Evolutionary conservation across 2,329 filamentous ascomycete species (phyloP).

Genomic region (Monosporascus sp.): DNA sequence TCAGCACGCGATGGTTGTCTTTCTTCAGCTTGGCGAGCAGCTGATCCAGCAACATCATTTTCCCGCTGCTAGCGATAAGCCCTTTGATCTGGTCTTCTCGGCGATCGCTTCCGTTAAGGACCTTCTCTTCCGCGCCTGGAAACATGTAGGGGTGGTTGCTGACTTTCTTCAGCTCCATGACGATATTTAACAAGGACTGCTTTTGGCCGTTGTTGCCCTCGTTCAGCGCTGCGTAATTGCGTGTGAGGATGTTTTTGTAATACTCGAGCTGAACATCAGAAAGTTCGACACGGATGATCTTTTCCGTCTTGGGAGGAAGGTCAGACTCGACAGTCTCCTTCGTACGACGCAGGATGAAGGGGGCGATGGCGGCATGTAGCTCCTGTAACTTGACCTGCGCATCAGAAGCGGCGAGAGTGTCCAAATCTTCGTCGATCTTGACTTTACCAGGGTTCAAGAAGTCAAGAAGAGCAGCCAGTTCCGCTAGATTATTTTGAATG

Average conservation of each 20-base stretch:
- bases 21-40: slow-evolving; percentile 90
- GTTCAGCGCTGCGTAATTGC: slow-evolving; percentile 92
- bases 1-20: slow-evolving; percentile 91
- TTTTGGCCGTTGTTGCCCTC: slow-evolving; percentile 88
- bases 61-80: slow-evolving; percentile 93
- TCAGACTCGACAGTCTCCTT: slow-evolving; percentile 98
- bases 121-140: slow-evolving; percentile 83
- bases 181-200: slow-evolving; percentile 92
- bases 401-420: slow-evolving; percentile 68
- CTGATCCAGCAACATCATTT: slow-evolving; percentile 98
- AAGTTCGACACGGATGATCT: slow-evolving; percentile 96
- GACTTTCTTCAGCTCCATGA: slow-evolving; percentile 99
- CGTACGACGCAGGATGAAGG: slow-evolving; percentile 90
- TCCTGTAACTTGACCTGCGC: slow-evolving; percentile 84
- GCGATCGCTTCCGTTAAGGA: slow-evolving; percentile 71
- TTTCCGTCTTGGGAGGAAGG: slow-evolving; percentile 93
- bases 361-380: slow-evolving; percentile 80
- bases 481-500: slow-evolving; percentile 93
- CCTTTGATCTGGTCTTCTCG: slow-evolving; percentile 89
- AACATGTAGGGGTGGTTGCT: slow-evolving; percentile 99
- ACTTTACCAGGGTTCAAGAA: slow-evolving; percentile 96
- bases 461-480: slow-evolving; percentile 87
- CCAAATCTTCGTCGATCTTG: slow-evolving; percentile 85
- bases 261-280: slow-evolving; percentile 96
- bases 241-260: slow-evolving; percentile 97